Base-by-base conservation (phyloP, 2,329 filamentous ascomycete genomes). In the Xylaria sp. region DNA sequence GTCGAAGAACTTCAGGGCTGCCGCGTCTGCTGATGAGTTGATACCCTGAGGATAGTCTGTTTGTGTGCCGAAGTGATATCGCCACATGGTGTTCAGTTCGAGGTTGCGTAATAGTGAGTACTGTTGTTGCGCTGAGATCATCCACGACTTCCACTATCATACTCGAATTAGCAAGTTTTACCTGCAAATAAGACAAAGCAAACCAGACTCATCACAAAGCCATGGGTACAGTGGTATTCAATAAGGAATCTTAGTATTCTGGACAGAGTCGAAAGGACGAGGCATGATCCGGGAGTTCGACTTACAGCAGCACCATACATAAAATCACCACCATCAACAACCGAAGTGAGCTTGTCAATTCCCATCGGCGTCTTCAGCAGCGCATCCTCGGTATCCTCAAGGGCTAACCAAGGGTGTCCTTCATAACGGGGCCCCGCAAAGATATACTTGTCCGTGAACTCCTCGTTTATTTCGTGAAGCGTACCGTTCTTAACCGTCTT, bases 361-460 rank as follows among this genome's bases (percentile, higher is more conserved):
- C 82, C 81, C 52, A 77, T 73, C 9, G 76, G 76, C 23, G 85
- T 83, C 6, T 83, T 81, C n/a, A 80, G 77, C 2, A 78, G 74
- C 52, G 76, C 66, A 45, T 78, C 74, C 19, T 58, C 59, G 12
- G 61, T 54, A 23, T 59, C 54, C 23, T 69, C 67, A 2, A 83
- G 69, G 0, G 81, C 79, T 1, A 86, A 75, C 84, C 84, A 86
- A n/a, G 84, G 79, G 69, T 86, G 84, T 7, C 77, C 75, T 14
- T 73, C 68, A 56, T 77, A 77, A 0, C 76, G 73, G 0, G 76
- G 71, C 8, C 71, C 67, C 4, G 71, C 71, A 62, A 73, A 75
- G 0, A 72, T 60, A 2, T 72, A 67, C 4, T 72, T 67, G 47
- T 76, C 72, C 4, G 71, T 52, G 7, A 71, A 4, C 12, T 64